These are phyloP conservation scores for Ustilago tritici DNA, from an alignment of 1,284 basidiomycete species.

Conservation along the genomic window DNA sequence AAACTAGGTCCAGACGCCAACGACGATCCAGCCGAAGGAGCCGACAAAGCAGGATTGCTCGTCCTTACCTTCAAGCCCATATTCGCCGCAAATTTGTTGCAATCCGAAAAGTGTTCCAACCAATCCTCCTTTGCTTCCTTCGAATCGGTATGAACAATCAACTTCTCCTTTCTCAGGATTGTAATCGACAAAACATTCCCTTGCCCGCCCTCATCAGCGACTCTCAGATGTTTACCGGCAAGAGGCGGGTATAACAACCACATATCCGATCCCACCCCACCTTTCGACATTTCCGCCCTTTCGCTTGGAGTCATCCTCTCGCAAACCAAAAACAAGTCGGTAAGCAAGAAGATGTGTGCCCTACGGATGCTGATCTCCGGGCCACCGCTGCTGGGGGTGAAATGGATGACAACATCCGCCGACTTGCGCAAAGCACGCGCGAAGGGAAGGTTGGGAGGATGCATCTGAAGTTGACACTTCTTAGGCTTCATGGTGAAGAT, in stretches of 20 bases:
- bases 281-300: slow-evolving; percentile 36
- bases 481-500: slow-evolving; percentile 96
- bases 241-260: slow-evolving; percentile 95
- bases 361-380: slow-evolving; percentile 76
- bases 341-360: slow-evolving; percentile 90
- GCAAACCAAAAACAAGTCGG: slow-evolving; percentile 88
- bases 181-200: slow-evolving; percentile 80
- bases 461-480: slow-evolving; percentile 88
- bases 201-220: slow-evolving; percentile 74
- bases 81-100: slow-evolving; percentile 82
- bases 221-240: slow-evolving; percentile 85
- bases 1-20: slow-evolving; percentile 19
- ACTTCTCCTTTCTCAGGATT: slow-evolving; percentile 88
- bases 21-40: slow-evolving; percentile 1
- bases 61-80: slow-evolving; percentile 63
- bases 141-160: slow-evolving; percentile 79
- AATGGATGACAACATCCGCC: slow-evolving; percentile 80
- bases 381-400: slow-evolving; percentile 77
- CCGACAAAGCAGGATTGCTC: background rate
- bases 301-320: slow-evolving; percentile 63
- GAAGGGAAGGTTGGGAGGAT: slow-evolving; percentile 82
- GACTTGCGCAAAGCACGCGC: slow-evolving; percentile 83
- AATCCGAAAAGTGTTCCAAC: slow-evolving; percentile 82
- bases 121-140: slow-evolving; percentile 77
- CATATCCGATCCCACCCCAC: slow-evolving; percentile 76